Base-by-base conservation (phyloP, 441 rosid species). In the Raphanus hybrid region DNA sequence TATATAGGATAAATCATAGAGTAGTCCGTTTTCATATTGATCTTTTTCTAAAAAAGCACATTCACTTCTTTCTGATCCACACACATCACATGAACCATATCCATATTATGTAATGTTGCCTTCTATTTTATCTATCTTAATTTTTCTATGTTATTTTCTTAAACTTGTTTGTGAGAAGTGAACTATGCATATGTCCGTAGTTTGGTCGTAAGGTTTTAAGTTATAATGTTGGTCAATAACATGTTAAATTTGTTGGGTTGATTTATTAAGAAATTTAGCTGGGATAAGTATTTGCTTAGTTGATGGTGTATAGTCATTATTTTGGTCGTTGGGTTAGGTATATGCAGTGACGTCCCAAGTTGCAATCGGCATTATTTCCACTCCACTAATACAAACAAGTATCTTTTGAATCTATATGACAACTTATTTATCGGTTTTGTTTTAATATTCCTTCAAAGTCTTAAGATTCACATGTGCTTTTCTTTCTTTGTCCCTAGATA, bases 21-120 rank as follows among this genome's bases (percentile, higher is more conserved):
- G 32, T 71, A 12, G 76, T 55, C 55, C 54, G 29, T 32, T 58
- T 58, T 66, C 67, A 64, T 29, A 20, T 29, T 29, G 45, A 55
- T 10, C 71, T 5, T 64, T 23, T 26, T 32, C 18, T 1, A 7
- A 75, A 50, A 69, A 57, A 54, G 65, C 64, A 54, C 65, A 23
- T 70, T 69, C 34, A 76, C 59, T 63, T 76, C 66, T 76, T 23
- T 76, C 50, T 55, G 71, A 70, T 55, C 66, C 50, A 69, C 35
- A 69, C 75, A 50, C 20, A 37, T 26, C 9, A 39, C 64, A 69
- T 69, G 52, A 48, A 48, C 14, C 48, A 43, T 67, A 41, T 29
- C 77, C 39, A 48, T 48, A 62, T 37, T 29, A 14, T 16, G 4
- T 29, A 6, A 63, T 54, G 5, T 73, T 37, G 16, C 39, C 16